These are phyloP conservation scores for Phialemonium atrogriseum DNA, from an alignment of 2,329 filamentous ascomycete genomes.

Conservation along the genomic window DNA sequence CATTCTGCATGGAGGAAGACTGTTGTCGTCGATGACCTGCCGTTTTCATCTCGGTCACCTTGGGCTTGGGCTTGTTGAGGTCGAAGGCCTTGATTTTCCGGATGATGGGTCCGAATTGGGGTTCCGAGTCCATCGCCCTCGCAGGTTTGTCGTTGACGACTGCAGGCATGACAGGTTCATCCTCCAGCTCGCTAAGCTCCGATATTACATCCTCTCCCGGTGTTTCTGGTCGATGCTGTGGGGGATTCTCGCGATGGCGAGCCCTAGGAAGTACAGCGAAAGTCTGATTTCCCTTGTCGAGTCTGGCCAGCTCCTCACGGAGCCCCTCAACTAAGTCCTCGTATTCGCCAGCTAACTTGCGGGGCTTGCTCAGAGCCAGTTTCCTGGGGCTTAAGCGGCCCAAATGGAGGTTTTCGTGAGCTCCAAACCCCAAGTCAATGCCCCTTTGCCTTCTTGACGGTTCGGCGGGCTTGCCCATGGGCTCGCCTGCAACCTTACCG, in stretches of 20 bases:
- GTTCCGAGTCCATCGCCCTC: neutral
- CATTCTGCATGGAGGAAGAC: neutral
- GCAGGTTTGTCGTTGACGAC: neutral
- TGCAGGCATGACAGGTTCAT: slow-evolving; percentile 21
- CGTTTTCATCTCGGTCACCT: neutral
- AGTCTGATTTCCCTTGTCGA: slow-evolving; percentile 12
- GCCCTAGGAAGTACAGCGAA: slow-evolving; percentile 14
- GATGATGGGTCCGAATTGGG: neutral
- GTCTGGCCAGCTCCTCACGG: slow-evolving; percentile 28
- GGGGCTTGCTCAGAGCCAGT: slow-evolving; percentile 10
- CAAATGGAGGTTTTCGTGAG: slow-evolving; percentile 40
- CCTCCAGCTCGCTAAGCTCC: slow-evolving; percentile 46
- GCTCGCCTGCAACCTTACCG: slow-evolving; percentile 18
- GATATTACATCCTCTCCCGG: slow-evolving; percentile 28
- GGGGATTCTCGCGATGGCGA: neutral
- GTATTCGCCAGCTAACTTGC: slow-evolving; percentile 32
- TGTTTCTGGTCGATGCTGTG: neutral
- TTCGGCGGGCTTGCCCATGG: slow-evolving; percentile 15
- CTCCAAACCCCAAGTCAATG: slow-evolving; percentile 45
- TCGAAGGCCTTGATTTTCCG: neutral
- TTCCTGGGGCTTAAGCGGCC: slow-evolving; percentile 24
- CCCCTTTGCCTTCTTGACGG: slow-evolving; percentile 23
- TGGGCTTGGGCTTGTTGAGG: neutral
- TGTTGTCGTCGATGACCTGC: neutral
- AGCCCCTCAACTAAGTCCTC: slow-evolving; percentile 31